phyloP scores from a whole-genome alignment of 306 rosid genomes.

The Vigna reflexopilosa region DNA sequence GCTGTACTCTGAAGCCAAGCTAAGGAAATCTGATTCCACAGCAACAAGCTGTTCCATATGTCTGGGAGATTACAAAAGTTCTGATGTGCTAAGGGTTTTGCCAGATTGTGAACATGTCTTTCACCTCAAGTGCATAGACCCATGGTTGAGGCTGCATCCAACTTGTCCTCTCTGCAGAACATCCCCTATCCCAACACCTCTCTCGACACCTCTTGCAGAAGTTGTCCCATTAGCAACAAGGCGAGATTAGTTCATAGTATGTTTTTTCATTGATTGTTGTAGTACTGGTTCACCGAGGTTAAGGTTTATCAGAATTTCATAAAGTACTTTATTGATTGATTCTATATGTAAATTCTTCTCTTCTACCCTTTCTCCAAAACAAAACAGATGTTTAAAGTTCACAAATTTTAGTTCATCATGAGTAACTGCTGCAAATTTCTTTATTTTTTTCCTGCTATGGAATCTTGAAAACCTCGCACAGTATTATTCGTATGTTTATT shows the following conservation, averaged over 20 bases:
- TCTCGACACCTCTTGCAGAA: slow-evolving; percentile 92
- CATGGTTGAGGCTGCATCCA: slow-evolving; percentile 86
- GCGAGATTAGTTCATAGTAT: slow-evolving; percentile 48
- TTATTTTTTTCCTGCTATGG: too few relatives aligned
- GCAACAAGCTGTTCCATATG: slow-evolving; percentile 84
- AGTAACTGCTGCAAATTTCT: neutral
- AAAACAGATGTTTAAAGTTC: neutral
- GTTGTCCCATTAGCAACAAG: slow-evolving; percentile 80
- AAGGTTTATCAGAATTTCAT: neutral
- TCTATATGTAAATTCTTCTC: slow-evolving; percentile 52
- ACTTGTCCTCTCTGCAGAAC: slow-evolving; percentile 94
- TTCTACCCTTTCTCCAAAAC: neutral
- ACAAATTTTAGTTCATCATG: neutral
- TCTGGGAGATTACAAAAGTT: slow-evolving; percentile 72
- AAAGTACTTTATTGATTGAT: slow-evolving; percentile 33
- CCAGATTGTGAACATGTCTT: slow-evolving; percentile 90
- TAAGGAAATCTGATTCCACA: slow-evolving; percentile 51
- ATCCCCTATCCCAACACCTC: slow-evolving; percentile 88
- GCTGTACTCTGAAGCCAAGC: slow-evolving; percentile 74
- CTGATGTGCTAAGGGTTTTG: slow-evolving; percentile 63
- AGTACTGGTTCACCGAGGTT: neutral
- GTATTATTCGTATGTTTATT: too few relatives aligned
- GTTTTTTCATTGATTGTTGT: neutral
- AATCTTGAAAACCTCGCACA: too few relatives aligned
- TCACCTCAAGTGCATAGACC: slow-evolving; percentile 80